Evolutionary conservation across 1,284 basidiomycete species (phyloP), one percentile per base, ranked within the genome.

Genomic region (Cutaneotrichosporon mucoides): DNA sequence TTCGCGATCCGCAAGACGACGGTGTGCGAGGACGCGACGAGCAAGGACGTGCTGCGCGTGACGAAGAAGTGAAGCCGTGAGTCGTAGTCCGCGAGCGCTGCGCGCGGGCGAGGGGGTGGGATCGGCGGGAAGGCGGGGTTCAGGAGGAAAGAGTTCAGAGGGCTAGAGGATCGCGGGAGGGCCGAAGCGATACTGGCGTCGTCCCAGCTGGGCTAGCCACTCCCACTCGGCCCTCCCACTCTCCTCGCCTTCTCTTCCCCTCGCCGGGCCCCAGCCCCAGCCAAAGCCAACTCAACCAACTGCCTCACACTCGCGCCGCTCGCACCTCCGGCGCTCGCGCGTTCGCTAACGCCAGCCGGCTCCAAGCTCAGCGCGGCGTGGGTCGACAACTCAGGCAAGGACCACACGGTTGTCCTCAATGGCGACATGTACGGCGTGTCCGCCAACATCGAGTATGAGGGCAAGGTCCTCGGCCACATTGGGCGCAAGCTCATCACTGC

Each of bases 391-490:
- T 69, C 70, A 6, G 61, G 59, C 2, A 55, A 62, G 38, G 59
- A 61, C 6, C 58, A 64, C 4, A 61, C 63, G 8, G 66, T 79
- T 43, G 64, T 68, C 8, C 63, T 76, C 7, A 55, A 62, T 5
- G 76, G 76, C 44, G 73, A 76, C 59, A 71, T 76, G 62, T 73
- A 67, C 65, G 73, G 73, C 6, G 69, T 71, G 7, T 68, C 66
- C 35, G 76, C 73, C 6, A 68, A 73, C 61, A 61, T 77, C 41
- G 50, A 24, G 24, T 24, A 65, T n/a, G 67, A 68, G 36, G 69
- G 70, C 35, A 69, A 66, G 6, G 58, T 67, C 4, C 64, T 76
- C n/a, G 77, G 73, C 7, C 70, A 73, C 56, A 74, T 79, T 49
- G 64, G 68, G n/a, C 68, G 77, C 55, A 54, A 75, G 46, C 15